phyloP scores from a whole-genome alignment of 768 basidiomycete species.

The Trametes punicea region DNA sequence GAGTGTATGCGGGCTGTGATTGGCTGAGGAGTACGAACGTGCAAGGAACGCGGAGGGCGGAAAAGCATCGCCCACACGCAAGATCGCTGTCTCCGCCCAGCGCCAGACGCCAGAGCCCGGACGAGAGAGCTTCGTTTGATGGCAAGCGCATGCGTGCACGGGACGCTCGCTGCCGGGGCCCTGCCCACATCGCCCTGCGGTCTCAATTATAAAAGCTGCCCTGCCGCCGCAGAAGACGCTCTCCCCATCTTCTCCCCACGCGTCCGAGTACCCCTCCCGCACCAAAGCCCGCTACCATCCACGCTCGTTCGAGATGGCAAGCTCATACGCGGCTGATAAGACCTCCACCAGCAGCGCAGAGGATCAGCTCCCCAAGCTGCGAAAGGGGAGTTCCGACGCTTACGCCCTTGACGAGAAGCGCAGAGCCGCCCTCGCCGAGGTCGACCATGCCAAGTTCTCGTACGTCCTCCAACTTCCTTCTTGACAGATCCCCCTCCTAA shows the following conservation, averaged over 20 bases:
- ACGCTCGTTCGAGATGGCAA: conserved; percentile 20
- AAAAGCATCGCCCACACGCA: not conserved
- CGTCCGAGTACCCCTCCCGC: not conserved
- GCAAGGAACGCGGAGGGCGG: conserved; percentile 17
- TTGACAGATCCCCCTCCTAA: not conserved
- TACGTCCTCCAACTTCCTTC: conserved; percentile 34
- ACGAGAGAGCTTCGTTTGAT: conserved; percentile 6
- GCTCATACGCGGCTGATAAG: conserved; percentile 19
- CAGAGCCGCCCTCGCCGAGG: conserved; percentile 76
- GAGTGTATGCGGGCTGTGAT: conserved; percentile 9
- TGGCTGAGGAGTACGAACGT: conserved; percentile 24
- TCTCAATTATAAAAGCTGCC: conserved; percentile 11
- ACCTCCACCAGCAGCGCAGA: conserved; percentile 18
- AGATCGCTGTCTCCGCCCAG: not conserved
- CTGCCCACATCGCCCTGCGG: not conserved
- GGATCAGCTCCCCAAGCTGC: conserved; percentile 9
- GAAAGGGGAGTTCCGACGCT: conserved; percentile 11
- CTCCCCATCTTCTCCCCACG: conserved; percentile 13
- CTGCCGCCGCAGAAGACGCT: not conserved
- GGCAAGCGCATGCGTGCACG: not conserved
- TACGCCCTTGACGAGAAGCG: conserved; percentile 66
- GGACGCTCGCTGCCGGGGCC: conserved; percentile 2
- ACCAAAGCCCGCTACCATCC: conserved; percentile 4
- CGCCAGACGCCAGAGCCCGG: not conserved
- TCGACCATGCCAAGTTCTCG: conserved; percentile 87